Evolutionary conservation across 352 stramenopile species (phyloP).

Genomic region (Globisporangium rhizosaccharum): DNA sequence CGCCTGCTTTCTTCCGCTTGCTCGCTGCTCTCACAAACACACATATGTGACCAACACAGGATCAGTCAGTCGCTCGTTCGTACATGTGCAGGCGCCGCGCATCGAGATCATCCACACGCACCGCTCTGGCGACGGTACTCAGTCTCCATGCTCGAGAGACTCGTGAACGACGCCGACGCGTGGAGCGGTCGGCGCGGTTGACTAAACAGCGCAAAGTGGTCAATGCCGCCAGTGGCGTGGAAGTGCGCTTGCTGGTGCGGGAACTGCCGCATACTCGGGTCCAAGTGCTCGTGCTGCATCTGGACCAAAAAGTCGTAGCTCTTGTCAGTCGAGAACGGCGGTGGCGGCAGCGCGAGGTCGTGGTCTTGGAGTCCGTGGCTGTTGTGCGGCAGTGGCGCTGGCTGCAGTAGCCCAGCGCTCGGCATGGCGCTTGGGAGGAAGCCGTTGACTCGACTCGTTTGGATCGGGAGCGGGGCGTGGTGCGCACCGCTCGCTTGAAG

Average conservation of each 20-base stretch:
- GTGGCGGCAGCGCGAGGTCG: not conserved
- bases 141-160: conserved; percentile 64
- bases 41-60: not conserved
- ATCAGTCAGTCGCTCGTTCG: not conserved
- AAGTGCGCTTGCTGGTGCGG: conserved; percentile 32
- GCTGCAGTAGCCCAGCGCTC: not conserved
- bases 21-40: conserved; percentile 22
- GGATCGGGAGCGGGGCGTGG: not conserved
- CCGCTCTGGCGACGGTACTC: conserved; percentile 45
- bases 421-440: not conserved
- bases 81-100: not conserved
- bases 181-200: conserved; percentile 38
- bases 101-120: conserved; percentile 14
- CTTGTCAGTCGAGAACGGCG: conserved; percentile 18
- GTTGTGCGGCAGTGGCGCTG: not conserved
- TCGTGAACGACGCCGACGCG: conserved; percentile 68
- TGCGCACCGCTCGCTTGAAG: conserved; percentile 12
- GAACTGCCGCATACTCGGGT: conserved; percentile 34
- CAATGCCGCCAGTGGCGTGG: conserved; percentile 2
- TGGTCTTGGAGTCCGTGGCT: not conserved
- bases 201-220: conserved; percentile 18
- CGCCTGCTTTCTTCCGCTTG: conserved; percentile 56
- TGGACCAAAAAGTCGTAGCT: conserved; percentile 55
- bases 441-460: not conserved
- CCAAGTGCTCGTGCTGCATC: conserved; percentile 42